A percentile compares a stretch with the other conserved stretches of the same genome.
Evolutionary conservation across 441 rosid genomes (phyloP).

Genomic region (Brassica hybrid): DNA sequence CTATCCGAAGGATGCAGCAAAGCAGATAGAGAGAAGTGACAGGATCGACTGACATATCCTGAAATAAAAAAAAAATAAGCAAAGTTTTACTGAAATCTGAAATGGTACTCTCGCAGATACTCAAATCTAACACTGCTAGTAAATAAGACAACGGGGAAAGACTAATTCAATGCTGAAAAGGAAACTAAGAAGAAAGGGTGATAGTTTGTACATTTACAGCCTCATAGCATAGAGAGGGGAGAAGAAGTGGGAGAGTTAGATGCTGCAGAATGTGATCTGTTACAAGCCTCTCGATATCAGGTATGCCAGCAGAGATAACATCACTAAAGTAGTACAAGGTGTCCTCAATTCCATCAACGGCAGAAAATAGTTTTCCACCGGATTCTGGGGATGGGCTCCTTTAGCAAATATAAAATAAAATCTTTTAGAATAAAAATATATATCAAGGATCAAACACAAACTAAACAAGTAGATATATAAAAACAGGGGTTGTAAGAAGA

Average conservation of each 20-base stretch:
- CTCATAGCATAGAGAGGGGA: conserved; percentile 75
- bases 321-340: conserved; percentile 95
- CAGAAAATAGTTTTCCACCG: conserved; percentile 59
- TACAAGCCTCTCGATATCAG: conserved; percentile 88
- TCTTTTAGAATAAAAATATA: conserved; percentile 61
- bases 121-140: background rate
- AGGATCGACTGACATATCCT: conserved; percentile 75
- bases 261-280: conserved; percentile 80
- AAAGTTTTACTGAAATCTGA: conserved; percentile 33
- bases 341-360: conserved; percentile 97
- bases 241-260: conserved; percentile 89
- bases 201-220: conserved; percentile 56
- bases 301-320: conserved; percentile 98
- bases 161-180: conserved; percentile 14
- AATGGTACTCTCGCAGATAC: background rate
- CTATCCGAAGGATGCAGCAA: conserved; percentile 93
- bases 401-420: conserved; percentile 45
- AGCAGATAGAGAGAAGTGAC: conserved; percentile 88
- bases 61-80: conserved; percentile 43
- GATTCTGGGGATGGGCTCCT: conserved; percentile 63
- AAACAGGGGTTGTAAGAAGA: conserved; percentile 13
- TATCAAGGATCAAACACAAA: conserved; percentile 51
- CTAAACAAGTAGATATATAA: conserved; percentile 44
- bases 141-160: conserved; percentile 18
- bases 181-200: conserved; percentile 18